Evolutionary conservation across 164 flowering plant species (phyloP).

Genomic region (Vitis amurensis): DNA sequence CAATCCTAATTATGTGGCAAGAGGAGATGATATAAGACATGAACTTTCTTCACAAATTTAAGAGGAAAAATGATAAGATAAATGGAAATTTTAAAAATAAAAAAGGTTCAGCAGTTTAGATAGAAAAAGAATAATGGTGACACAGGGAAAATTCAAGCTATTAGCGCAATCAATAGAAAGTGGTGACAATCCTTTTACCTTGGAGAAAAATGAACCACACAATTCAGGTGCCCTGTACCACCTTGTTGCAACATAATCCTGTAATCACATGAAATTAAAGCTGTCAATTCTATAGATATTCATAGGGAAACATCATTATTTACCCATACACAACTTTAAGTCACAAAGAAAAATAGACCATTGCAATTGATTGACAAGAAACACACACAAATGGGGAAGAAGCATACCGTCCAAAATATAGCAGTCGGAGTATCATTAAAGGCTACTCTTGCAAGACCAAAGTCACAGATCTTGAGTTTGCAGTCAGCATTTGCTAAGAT

Average conservation of each 20-base stretch:
- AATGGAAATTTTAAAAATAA: not conserved
- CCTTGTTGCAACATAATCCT: constrained; percentile 99
- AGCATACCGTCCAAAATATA: constrained; percentile 88
- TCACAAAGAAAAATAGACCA: not conserved
- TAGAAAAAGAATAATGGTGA: not conserved
- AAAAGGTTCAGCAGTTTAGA: not conserved
- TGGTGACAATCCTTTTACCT: constrained; percentile 42
- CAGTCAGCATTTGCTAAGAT: constrained; percentile 90
- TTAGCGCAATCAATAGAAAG: not conserved
- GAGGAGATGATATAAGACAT: too few species aligned
- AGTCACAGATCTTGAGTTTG: constrained; percentile 89
- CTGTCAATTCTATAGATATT: not conserved
- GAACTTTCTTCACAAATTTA: too few species aligned
- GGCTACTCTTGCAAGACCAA: constrained; percentile 90
- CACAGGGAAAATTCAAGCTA: not conserved
- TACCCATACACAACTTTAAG: not conserved
- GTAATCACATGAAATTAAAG: constrained; percentile 8
- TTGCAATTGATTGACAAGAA: not conserved
- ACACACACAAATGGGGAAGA: not conserved
- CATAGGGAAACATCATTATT: not conserved
- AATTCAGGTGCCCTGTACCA: constrained; percentile 98
- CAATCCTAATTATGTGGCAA: too few species aligned
- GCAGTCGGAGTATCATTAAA: constrained; percentile 89
- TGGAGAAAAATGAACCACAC: constrained; percentile 98
- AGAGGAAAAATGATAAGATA: too few species aligned